These are phyloP conservation scores for Pseudocercospora musae DNA, from an alignment of 2,329 filamentous ascomycete species.

Conservation along the genomic window DNA sequence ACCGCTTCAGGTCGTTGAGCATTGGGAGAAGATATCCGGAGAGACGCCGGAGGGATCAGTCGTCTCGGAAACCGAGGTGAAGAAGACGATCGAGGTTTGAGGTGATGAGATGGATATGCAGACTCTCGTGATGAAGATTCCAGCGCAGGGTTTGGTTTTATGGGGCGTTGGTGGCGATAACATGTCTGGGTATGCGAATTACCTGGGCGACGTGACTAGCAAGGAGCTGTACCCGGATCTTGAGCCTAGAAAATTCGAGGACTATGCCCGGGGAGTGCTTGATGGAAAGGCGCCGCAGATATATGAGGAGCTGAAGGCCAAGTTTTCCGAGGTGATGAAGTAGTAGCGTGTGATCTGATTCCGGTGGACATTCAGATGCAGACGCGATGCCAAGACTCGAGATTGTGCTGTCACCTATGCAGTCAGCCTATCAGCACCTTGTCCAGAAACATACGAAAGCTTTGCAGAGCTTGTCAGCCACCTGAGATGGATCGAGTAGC, in stretches of 20 bases:
- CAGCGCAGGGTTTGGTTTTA: constrained; percentile 46
- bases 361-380: not conserved
- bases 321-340: constrained; percentile 48
- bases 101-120: constrained; percentile 21
- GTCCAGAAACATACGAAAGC: not conserved
- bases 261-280: constrained; percentile 42
- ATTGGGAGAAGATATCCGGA: constrained; percentile 49
- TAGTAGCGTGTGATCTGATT: constrained; percentile 9
- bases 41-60: constrained; percentile 42
- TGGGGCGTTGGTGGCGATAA: constrained; percentile 54
- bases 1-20: constrained; percentile 46
- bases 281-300: constrained; percentile 35
- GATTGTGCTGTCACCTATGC: not conserved
- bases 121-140: constrained; percentile 21
- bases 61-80: constrained; percentile 37
- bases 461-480: not conserved
- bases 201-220: constrained; percentile 48
- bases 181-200: constrained; percentile 51
- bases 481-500: not conserved
- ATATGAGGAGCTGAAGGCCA: constrained; percentile 37
- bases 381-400: not conserved
- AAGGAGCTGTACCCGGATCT: constrained; percentile 56
- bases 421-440: constrained; percentile 3
- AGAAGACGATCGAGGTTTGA: constrained; percentile 31
- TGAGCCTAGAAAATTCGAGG: constrained; percentile 39